These are phyloP conservation scores for Russula compacta DNA, from an alignment of 768 basidiomycete species.

Conservation along the genomic window DNA sequence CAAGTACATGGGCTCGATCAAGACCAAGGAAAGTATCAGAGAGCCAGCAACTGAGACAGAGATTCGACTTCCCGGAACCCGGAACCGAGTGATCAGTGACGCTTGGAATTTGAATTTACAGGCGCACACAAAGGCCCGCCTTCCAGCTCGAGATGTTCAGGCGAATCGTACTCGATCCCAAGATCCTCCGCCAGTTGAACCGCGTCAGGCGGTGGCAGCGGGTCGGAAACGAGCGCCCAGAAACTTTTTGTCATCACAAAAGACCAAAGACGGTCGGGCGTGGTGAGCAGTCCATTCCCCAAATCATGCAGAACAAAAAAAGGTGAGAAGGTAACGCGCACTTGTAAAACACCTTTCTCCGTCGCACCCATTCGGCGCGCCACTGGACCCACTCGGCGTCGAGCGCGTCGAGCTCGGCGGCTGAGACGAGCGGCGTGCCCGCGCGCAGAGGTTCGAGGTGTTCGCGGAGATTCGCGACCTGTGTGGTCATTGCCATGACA, in stretches of 20 bases:
- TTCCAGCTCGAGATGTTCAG: conserved; percentile 63
- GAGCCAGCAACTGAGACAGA: neutral
- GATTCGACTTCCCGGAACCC: neutral
- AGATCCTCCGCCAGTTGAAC: conserved; percentile 63
- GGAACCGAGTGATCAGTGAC: conserved; percentile 1
- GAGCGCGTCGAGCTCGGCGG: conserved; percentile 58
- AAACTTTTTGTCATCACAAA: conserved; percentile 37
- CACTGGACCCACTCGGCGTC: conserved; percentile 72
- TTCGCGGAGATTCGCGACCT: conserved; percentile 42
- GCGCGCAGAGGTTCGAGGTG: conserved; percentile 58
- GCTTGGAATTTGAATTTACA: neutral
- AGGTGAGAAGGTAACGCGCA: conserved; percentile 30
- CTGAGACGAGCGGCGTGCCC: conserved; percentile 58
- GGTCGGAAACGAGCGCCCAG: conserved; percentile 63
- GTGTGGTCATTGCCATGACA: neutral
- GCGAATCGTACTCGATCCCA: conserved; percentile 69
- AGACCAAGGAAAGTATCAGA: neutral
- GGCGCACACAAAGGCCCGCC: conserved; percentile 43
- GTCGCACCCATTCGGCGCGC: conserved; percentile 70
- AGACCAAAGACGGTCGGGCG: neutral
- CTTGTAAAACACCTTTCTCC: conserved; percentile 70
- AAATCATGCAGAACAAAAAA: neutral
- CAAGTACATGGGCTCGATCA: too few relatives aligned
- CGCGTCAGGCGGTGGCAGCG: conserved; percentile 57
- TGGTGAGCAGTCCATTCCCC: neutral